A percentile compares a stretch with the other conserved stretches of the same genome.
Evolutionary conservation across 371 early-diverging fungal species (phyloP).

Genomic region (Chytridium lagenaria): DNA sequence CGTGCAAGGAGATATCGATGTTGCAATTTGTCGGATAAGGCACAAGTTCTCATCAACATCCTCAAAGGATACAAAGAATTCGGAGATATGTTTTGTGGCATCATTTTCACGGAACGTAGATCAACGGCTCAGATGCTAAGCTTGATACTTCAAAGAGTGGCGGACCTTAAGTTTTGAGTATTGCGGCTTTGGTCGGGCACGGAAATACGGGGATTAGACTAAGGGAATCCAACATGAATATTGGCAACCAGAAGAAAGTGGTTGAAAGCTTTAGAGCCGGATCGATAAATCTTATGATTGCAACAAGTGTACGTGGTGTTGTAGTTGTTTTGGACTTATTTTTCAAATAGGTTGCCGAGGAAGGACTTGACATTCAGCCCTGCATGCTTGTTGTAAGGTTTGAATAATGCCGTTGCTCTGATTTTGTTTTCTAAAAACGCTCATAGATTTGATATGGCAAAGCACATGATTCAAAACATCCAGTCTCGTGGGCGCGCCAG

Average conservation of each 20-base stretch:
- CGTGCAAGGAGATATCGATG: too few species aligned
- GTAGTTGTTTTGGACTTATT: conserved; percentile 2
- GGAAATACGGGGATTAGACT: conserved; percentile 36
- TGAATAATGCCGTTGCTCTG: conserved; percentile 19
- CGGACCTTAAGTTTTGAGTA: conserved; percentile 56
- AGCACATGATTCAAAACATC: conserved; percentile 77
- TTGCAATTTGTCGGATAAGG: conserved; percentile 44
- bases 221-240: conserved; percentile 35
- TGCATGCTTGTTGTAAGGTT: conserved; percentile 92
- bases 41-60: conserved; percentile 62
- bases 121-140: conserved; percentile 73
- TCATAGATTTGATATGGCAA: conserved; percentile 76
- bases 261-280: conserved; percentile 76
- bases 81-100: conserved; percentile 73
- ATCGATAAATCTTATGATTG: conserved; percentile 51
- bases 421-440: conserved; percentile 28
- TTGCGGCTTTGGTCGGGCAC: conserved; percentile 75
- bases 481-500: conserved; percentile 97
- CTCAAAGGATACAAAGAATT: conserved; percentile 48
- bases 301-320: conserved; percentile 44
- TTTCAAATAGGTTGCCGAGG: conserved; percentile 81
- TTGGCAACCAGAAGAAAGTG: conserved; percentile 70
- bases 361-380: conserved; percentile 95
- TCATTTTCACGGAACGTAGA: conserved; percentile 81
- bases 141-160: conserved; percentile 55